phyloP scores from a whole-genome alignment of 2,329 filamentous ascomycete genomes.

The Trichoderma sp. region DNA sequence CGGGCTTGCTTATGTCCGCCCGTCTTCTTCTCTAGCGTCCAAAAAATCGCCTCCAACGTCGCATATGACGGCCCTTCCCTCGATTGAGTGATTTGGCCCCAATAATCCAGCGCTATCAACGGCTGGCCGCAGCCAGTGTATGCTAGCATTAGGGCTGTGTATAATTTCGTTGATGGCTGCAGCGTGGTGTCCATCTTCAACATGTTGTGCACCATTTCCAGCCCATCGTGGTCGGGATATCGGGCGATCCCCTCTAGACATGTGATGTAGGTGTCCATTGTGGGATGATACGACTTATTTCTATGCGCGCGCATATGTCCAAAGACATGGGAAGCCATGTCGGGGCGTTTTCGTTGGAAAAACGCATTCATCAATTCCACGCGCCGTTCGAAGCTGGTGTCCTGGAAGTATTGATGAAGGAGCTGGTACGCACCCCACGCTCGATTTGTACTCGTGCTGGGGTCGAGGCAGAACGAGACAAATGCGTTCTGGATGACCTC shows the following conservation, averaged over 20 bases:
- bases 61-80: constrained; percentile 82
- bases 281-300: constrained; percentile 61
- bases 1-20: constrained; percentile 59
- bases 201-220: constrained; percentile 84
- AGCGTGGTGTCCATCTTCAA: constrained; percentile 86
- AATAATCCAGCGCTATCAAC: constrained; percentile 69
- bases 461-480: constrained; percentile 64
- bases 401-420: constrained; percentile 61
- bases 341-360: constrained; percentile 70
- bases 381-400: constrained; percentile 63
- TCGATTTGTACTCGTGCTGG: constrained; percentile 57
- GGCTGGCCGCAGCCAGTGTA: constrained; percentile 69
- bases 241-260: constrained; percentile 73
- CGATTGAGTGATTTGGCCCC: constrained; percentile 77
- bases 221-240: constrained; percentile 52
- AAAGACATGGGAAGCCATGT: constrained; percentile 85
- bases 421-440: constrained; percentile 65
- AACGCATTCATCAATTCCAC: constrained; percentile 77
- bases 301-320: constrained; percentile 86
- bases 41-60: constrained; percentile 77
- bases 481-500: constrained; percentile 63
- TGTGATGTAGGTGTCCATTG: constrained; percentile 68
- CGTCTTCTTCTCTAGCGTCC: constrained; percentile 64
- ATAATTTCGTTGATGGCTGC: constrained; percentile 69
- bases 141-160: constrained; percentile 84